Evolutionary conservation across 164 flowering plant genomes (phyloP).

Genomic region (Litsea cubeba): DNA sequence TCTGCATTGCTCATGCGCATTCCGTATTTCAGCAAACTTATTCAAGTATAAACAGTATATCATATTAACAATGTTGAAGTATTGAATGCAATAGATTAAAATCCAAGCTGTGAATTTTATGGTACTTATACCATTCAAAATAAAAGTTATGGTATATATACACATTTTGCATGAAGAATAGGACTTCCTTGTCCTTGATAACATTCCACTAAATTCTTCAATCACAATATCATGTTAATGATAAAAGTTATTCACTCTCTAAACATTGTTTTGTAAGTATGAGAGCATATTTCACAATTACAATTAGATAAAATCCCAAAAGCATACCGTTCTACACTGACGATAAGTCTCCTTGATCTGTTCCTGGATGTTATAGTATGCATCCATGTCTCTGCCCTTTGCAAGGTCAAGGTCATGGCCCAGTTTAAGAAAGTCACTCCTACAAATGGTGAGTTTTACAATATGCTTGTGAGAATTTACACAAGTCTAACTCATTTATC

Average conservation of each 20-base stretch:
- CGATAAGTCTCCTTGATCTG: slow-evolving; percentile 68
- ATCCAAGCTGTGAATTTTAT: neutral
- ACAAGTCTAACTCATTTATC: neutral
- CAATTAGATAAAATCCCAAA: neutral
- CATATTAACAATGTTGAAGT: neutral
- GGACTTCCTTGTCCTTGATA: neutral
- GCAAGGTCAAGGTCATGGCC: slow-evolving; percentile 63
- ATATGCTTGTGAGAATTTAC: neutral
- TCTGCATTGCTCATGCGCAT: too few species aligned
- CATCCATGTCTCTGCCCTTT: slow-evolving; percentile 58
- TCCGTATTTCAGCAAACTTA: too few species aligned
- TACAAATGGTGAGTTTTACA: slow-evolving; percentile 18
- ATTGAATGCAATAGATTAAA: neutral
- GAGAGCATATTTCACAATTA: neutral
- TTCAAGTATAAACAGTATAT: too few species aligned
- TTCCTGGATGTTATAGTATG: slow-evolving; percentile 39
- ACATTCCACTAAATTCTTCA: neutral
- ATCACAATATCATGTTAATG: neutral
- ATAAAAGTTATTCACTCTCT: neutral
- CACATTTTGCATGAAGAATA: too few species aligned
- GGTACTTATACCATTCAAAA: neutral
- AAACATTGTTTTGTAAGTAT: neutral
- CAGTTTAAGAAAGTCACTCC: slow-evolving; percentile 60
- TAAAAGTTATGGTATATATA: too few species aligned
- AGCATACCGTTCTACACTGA: slow-evolving; percentile 56